Percentiles rank a stretch among this genome's conserved stretches.
phyloP scores from a whole-genome alignment of 2,329 filamentous ascomycete genomes.

The Verticillium tricorpus region DNA sequence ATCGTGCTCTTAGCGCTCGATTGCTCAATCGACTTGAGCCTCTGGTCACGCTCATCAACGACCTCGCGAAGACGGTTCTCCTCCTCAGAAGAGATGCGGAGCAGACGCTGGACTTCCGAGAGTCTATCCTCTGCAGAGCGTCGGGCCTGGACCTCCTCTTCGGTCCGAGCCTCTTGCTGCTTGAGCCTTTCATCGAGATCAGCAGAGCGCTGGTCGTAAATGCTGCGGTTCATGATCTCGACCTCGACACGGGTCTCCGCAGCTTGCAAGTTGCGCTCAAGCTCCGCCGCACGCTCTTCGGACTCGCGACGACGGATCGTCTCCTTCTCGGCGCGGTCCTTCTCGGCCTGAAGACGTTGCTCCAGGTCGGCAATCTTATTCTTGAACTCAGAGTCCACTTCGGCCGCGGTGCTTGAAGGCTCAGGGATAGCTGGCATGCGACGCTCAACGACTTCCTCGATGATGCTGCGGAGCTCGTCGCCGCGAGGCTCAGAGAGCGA shows the following conservation, averaged over 20 bases:
- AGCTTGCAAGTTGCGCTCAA: conserved; percentile 49
- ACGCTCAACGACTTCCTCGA: conserved; percentile 58
- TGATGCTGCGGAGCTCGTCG: conserved; percentile 55
- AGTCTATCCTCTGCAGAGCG: conserved; percentile 68
- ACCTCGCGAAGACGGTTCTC: conserved; percentile 63
- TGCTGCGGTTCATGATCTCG: conserved; percentile 57
- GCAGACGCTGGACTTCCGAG: conserved; percentile 65
- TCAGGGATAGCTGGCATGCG: conserved; percentile 43
- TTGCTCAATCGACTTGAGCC: conserved; percentile 57
- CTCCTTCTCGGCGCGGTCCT: conserved; percentile 45
- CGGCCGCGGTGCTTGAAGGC: conserved; percentile 28
- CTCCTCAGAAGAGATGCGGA: conserved; percentile 68
- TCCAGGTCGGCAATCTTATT: conserved; percentile 57
- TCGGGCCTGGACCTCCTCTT: conserved; percentile 59
- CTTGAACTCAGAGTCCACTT: conserved; percentile 54
- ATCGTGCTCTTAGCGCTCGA: conserved; percentile 49
- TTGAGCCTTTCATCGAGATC: conserved; percentile 67
- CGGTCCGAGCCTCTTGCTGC: conserved; percentile 57
- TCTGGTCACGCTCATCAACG: conserved; percentile 65
- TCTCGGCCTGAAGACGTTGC: conserved; percentile 45
- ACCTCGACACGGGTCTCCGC: conserved; percentile 56
- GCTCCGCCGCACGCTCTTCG: conserved; percentile 49
- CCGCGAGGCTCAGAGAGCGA: conserved; percentile 34
- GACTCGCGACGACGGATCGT: conserved; percentile 42
- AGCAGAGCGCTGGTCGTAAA: conserved; percentile 56